Base-by-base conservation (phyloP, 2,329 filamentous ascomycete species). In the Cladosporium colombiae region DNA sequence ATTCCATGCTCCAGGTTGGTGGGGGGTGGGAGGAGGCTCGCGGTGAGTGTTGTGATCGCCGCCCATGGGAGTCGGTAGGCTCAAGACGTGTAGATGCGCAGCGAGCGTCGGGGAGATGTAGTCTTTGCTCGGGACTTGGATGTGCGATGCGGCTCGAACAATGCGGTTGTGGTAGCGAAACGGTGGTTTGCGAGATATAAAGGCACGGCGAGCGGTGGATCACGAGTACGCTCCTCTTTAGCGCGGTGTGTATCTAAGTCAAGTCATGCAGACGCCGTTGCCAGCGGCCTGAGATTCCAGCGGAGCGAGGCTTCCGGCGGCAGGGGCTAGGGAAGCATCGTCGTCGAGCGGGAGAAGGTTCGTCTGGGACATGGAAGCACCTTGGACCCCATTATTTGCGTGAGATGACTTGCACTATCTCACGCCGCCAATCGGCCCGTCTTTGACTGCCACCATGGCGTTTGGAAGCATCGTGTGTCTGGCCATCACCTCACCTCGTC, bases 1-100 rank as follows among this genome's bases (percentile, higher is more conserved):
- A 37, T 63, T 63, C 61, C 61, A 63, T 63, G 61, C 61, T 63
- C 61, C 61, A 23, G 33, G 23, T 53, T 35, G 61, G 50, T 55
- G 61, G 37, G 61, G 33, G 40, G 61, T 52, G 25, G 35, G 61
- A 53, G 61, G 61, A 25, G 35, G 61, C 31, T 62, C 49, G 61
- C 33, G 35, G 61, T 46, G 50, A 63, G 50, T 62, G 59, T 25
- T 52, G 33, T 63, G 61, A 23, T 33, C 40, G 46, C 29, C 31
- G 61, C 61, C 61, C 61, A 63, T 62, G 60, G 49, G 60, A 55
- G 50, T 63, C 35, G 35, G 25, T 27, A 31, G 33, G 50, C 27
- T 63, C 61, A 63, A 56, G 61, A 63, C 61, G 49, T 56, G 31
- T 7, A 29, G 33, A 8, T 46, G 21, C 23, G 44, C 31, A 53